Evolutionary conservation across 768 basidiomycete genomes (phyloP), one percentile per base, ranked within the genome.

Genomic region (Mycena galopus): DNA sequence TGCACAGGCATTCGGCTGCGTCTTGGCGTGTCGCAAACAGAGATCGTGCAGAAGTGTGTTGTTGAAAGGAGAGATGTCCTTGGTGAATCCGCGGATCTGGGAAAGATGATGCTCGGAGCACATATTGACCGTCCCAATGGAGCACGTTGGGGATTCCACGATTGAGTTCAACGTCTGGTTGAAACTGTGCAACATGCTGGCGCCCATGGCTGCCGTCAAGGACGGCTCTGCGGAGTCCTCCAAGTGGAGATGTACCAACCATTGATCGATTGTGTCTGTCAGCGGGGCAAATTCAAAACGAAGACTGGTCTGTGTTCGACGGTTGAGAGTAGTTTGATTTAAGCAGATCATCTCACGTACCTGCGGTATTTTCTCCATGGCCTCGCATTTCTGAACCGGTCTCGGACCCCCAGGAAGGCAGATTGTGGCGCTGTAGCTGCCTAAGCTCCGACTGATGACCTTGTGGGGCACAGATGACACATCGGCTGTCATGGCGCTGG

Each of bases 21-120:
- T 60, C 39, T 60, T 39, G 39, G 59, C 37, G 59, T 60, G 39
- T 60, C 59, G 59, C 35, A 60, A 39, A 60, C 59, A 60, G 59
- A 60, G 59, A n/a, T 60, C 37, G 59, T 60, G 59, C 37, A 60
- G 37, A 35, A 60, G 59, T 25, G 39, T 60, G 59, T 60, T 60
- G 39, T 60, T 60, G 59, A 60, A 60, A n/a, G 59, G 59, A 32
- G 59, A 60, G 39, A 60, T 60, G 37, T 60, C 37, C 59, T 60
- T 60, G 59, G 59, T 60, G 59, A 60, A 60, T 35, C 14, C 39
- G 14, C 39, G n/a, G 39, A 60, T 42, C 39, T 42, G 37, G 37
- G 17, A n/a, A 35, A 60, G 14, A 60, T 60, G 59, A 60, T 60
- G 37, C 59, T 60, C 59, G 12, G 59, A 60, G 59, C 23, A 60